Evolutionary conservation across 139 green algal species (phyloP), one percentile per base, ranked within the genome.

Genomic region (Coccomyxa sp.): DNA sequence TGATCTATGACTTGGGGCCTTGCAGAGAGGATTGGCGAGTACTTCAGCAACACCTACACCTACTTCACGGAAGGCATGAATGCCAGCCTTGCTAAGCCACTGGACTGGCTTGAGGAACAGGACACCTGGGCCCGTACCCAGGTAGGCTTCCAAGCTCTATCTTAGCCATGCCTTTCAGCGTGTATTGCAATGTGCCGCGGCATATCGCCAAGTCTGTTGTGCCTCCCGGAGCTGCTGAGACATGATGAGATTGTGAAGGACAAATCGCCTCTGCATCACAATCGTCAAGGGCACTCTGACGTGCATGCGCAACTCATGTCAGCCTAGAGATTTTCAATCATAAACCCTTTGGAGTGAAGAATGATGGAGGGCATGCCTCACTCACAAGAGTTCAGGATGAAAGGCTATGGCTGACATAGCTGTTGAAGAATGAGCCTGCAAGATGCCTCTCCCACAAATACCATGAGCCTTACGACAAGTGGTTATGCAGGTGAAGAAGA

Each of bases 31-130:
- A 91, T 93, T 36, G 82, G 75, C 22, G 79, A 91, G 40, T 86
- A 93, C 68, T 87, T 73, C 39, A 54, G 83, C 64, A 93, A 93
- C 83, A 85, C 88, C 77, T 68, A 83, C 22, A 74, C 37, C 22
- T 93, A 81, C 39, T 74, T 84, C 24, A 31, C 36, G 0, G 34
- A 82, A 2, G 74, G 86, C 36, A 82, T 86, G 35, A 90, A 91
- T 55, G 82, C 83, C 38, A 78, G 58, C 0, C 70, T 88, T 37
- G 44, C 79, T 35, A 68, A 80, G 8, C 83, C 83, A 22, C 70
- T 88, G 36, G 27, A 39, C 29, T 87, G 82, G 72, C 73, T 44
- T 34, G 68, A 58, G 24, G 16, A 9, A 18, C 58, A 74, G 29
- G 7, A 39, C 24, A 34, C 10, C 3, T 39, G 69, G 69, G 69